These are phyloP conservation scores for Pachysolen tannophilus DNA, from an alignment of 805 yeast species.

Conservation along the genomic window DNA sequence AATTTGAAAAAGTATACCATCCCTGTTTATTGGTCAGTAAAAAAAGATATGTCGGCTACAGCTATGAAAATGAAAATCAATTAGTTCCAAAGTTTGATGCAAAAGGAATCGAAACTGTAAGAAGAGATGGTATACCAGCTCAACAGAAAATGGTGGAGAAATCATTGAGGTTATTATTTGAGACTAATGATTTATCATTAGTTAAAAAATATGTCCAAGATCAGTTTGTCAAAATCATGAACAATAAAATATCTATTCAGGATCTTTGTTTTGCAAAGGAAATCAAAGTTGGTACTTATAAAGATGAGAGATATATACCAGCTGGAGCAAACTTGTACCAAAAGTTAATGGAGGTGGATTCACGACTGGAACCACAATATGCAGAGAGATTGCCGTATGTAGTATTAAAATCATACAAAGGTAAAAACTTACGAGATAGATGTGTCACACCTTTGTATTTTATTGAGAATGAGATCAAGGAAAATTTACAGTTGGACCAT, in stretches of 20 bases:
- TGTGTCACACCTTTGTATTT: slow-evolving; percentile 74
- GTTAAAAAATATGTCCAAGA: slow-evolving; percentile 58
- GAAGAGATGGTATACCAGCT: slow-evolving; percentile 93
- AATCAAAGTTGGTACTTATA: slow-evolving; percentile 78
- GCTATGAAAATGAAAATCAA: slow-evolving; percentile 56
- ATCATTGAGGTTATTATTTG: slow-evolving; percentile 60
- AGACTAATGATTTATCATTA: slow-evolving; percentile 57
- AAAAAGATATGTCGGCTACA: slow-evolving; percentile 85
- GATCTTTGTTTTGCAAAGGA: slow-evolving; percentile 92
- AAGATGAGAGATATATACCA: slow-evolving; percentile 64
- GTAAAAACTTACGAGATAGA: slow-evolving; percentile 63
- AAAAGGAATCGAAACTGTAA: slow-evolving; percentile 90
- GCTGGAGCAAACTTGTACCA: slow-evolving; percentile 88
- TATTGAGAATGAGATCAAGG: slow-evolving; percentile 28
- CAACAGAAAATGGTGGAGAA: slow-evolving; percentile 77
- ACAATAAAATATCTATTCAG: slow-evolving; percentile 57
- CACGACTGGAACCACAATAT: slow-evolving; percentile 77
- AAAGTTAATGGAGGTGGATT: slow-evolving; percentile 53
- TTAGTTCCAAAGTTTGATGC: slow-evolving; percentile 74
- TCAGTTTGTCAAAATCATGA: slow-evolving; percentile 60
- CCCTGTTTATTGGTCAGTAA: slow-evolving; percentile 80
- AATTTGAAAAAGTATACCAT: slow-evolving; percentile 89
- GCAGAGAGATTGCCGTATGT: slow-evolving; percentile 84
- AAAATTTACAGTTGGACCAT: slow-evolving; percentile 49
- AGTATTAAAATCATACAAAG: slow-evolving; percentile 49